phyloP scores from a whole-genome alignment of 345 rosid genomes.

The Citropsis articulata region DNA sequence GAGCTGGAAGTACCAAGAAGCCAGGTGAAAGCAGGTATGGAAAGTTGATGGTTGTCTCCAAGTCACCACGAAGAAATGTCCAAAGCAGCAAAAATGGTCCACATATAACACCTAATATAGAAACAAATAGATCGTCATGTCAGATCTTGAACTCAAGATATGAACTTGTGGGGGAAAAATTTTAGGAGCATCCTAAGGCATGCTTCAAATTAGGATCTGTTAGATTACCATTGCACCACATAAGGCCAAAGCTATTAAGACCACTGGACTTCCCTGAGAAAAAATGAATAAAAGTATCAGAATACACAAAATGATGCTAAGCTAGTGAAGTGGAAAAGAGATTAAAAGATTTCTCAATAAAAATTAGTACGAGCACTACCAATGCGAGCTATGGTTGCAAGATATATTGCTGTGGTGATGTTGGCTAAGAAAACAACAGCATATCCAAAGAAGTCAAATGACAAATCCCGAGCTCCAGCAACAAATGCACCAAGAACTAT shows the following conservation, averaged over 20 bases:
- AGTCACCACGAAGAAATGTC: constrained; percentile 80
- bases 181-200: background rate
- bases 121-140: constrained; percentile 23
- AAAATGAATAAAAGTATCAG: background rate
- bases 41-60: constrained; percentile 58
- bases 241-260: constrained; percentile 96
- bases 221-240: constrained; percentile 97
- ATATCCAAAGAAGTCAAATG: constrained; percentile 91
- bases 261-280: constrained; percentile 91
- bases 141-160: constrained; percentile 3
- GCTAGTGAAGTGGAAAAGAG: constrained; percentile 4
- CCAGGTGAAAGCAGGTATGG: constrained; percentile 71
- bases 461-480: constrained; percentile 97
- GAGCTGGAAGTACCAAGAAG: constrained; percentile 60
- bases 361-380: constrained; percentile 42
- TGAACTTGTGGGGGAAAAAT: background rate
- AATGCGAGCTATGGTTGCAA: constrained; percentile 82
- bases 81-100: constrained; percentile 82
- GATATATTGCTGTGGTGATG: constrained; percentile 87
- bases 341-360: background rate
- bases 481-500: constrained; percentile 85
- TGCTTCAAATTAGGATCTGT: constrained; percentile 9
- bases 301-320: constrained; percentile 16
- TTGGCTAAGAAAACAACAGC: constrained; percentile 83
- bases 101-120: constrained; percentile 62